phyloP scores from a whole-genome alignment of 495 filamentous ascomycete genomes.

The Neurospora sp. region DNA sequence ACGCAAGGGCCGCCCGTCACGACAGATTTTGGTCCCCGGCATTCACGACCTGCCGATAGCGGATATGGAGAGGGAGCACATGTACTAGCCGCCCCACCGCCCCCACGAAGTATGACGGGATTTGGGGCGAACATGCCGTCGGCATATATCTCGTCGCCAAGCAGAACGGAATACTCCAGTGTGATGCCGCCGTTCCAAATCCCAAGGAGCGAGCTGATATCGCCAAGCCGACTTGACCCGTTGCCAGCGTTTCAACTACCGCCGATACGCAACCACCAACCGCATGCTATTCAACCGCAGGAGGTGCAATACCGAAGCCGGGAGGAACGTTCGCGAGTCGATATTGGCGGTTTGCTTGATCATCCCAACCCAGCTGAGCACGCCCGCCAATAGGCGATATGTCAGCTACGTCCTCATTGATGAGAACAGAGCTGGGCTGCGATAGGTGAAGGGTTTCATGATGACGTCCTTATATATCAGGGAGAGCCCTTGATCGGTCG shows the following conservation, averaged over 20 bases:
- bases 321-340: slow-evolving; percentile 40
- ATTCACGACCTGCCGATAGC: slow-evolving; percentile 25
- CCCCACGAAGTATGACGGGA: slow-evolving; percentile 21
- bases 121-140: slow-evolving; percentile 21
- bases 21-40: slow-evolving; percentile 31
- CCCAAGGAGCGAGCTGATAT: slow-evolving; percentile 34
- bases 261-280: slow-evolving; percentile 38
- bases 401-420: background rate
- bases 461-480: background rate
- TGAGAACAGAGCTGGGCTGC: background rate
- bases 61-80: slow-evolving; percentile 26
- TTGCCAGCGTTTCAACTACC: slow-evolving; percentile 40
- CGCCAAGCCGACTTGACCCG: slow-evolving; percentile 20
- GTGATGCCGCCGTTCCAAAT: slow-evolving; percentile 31
- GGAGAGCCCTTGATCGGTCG: background rate
- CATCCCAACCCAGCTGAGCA: slow-evolving; percentile 21
- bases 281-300: slow-evolving; percentile 16
- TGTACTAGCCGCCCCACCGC: slow-evolving; percentile 13
- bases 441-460: background rate
- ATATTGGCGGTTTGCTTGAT: slow-evolving; percentile 45
- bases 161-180: slow-evolving; percentile 30
- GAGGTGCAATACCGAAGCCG: slow-evolving; percentile 21
- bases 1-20: slow-evolving; percentile 33
- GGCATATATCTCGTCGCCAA: slow-evolving; percentile 27
- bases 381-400: background rate